These are phyloP conservation scores for Colletotrichum sublineola DNA, from an alignment of 2,329 filamentous ascomycete genomes.

Conservation along the genomic window DNA sequence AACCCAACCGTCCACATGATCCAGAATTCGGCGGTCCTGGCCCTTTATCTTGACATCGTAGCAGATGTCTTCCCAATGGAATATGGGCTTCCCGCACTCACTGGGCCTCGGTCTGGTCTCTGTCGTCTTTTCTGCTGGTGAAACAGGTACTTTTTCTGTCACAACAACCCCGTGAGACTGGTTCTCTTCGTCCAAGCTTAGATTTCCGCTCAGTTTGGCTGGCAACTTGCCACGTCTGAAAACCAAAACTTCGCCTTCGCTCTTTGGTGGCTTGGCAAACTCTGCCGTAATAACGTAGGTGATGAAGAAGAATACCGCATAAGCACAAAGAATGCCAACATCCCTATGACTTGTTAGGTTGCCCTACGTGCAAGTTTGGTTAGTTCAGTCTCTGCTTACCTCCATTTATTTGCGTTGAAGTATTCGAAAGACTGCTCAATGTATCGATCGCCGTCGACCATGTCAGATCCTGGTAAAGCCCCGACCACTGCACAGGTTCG, in stretches of 20 bases:
- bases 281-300: conserved; percentile 75
- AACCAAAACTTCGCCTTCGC: conserved; percentile 81
- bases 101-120: conserved; percentile 29
- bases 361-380: accelerated
- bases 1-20: conserved; percentile 82
- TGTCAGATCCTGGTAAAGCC: conserved; percentile 55
- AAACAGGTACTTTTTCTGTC: not conserved
- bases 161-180: not conserved
- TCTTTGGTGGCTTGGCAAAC: conserved; percentile 74
- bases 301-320: conserved; percentile 70
- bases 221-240: conserved; percentile 64
- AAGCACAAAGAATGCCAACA: conserved; percentile 76
- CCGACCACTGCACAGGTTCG: conserved; percentile 62
- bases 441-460: conserved; percentile 61
- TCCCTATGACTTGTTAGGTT: conserved; percentile 60
- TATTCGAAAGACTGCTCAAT: conserved; percentile 60
- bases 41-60: conserved; percentile 74
- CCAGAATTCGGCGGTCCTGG: conserved; percentile 73
- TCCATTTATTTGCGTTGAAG: conserved; percentile 60
- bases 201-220: conserved; percentile 51
- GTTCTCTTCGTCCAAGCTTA: conserved; percentile 25
- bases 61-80: conserved; percentile 79
- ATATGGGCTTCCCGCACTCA: conserved; percentile 55
- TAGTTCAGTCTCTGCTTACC: conserved; percentile 39
- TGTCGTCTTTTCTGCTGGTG: not conserved